Percentiles rank a stretch among this genome's conserved stretches.
Conservation (phyloP, 306 rosid genomes). For the Oemleria cerasiformis region DNA sequence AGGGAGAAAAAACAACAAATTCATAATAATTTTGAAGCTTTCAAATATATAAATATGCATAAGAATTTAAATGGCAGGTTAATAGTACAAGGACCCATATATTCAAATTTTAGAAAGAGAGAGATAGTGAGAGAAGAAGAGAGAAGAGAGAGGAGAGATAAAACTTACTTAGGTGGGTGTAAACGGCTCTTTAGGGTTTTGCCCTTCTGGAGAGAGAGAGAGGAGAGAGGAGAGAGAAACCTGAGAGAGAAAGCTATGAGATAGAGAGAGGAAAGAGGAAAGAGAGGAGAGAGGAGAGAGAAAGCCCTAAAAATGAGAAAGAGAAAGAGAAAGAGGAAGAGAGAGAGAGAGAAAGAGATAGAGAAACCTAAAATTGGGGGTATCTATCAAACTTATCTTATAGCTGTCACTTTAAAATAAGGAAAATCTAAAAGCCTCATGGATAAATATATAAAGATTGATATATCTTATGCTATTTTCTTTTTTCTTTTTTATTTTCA, state of each 20-base stretch:
- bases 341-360: slow-evolving; percentile 11
- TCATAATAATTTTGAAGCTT: slow-evolving; percentile 2
- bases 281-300: slow-evolving; percentile 35
- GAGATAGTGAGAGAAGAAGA: slow-evolving; percentile 23
- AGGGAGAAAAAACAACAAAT: background rate
- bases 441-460: background rate
- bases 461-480: background rate
- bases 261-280: slow-evolving; percentile 26
- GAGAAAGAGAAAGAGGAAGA: slow-evolving; percentile 26
- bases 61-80: slow-evolving; percentile 47
- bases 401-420: slow-evolving; percentile 30
- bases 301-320: slow-evolving; percentile 19
- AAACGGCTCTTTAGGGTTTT: slow-evolving; percentile 99
- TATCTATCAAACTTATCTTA: slow-evolving; percentile 31
- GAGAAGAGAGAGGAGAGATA: slow-evolving; percentile 47
- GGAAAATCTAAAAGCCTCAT: slow-evolving; percentile 21
- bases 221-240: slow-evolving; percentile 29
- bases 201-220: slow-evolving; percentile 92
- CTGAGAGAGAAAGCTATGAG: slow-evolving; percentile 31
- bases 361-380: slow-evolving; percentile 37
- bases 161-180: slow-evolving; percentile 98
- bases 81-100: slow-evolving; percentile 76
- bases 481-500: background rate
- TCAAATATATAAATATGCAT: slow-evolving; percentile 27
- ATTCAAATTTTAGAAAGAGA: slow-evolving; percentile 59